Conservation (phyloP, 2,329 filamentous ascomycete species). For the Trichoderma sp. region DNA sequence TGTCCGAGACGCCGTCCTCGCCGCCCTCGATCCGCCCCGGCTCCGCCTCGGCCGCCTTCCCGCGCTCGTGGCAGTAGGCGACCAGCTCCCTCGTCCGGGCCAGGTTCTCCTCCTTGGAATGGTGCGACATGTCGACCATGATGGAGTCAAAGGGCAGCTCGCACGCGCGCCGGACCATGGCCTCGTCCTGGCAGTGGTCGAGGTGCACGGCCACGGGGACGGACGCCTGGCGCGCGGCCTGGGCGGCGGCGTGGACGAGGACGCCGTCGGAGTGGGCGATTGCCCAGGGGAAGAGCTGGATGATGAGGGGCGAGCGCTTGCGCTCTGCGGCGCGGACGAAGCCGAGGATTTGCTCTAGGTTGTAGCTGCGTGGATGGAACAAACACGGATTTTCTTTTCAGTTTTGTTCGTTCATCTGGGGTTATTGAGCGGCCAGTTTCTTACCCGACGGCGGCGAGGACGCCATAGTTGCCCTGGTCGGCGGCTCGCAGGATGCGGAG, state of each 20-base stretch:
- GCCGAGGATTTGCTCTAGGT: constrained; percentile 66
- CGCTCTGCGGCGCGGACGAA: constrained; percentile 68
- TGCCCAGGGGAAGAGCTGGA: constrained; percentile 73
- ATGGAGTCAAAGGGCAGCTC: constrained; percentile 67
- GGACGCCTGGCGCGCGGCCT: constrained; percentile 54
- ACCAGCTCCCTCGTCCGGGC: constrained; percentile 63
- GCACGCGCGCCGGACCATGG: constrained; percentile 59
- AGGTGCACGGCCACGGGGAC: constrained; percentile 66
- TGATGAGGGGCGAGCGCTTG: constrained; percentile 65
- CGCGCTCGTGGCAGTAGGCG: constrained; percentile 61
- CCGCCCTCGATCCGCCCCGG: constrained; percentile 64
- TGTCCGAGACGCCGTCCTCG: constrained; percentile 65
- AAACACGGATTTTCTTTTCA: too few species aligned
- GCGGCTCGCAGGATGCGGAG: constrained; percentile 14
- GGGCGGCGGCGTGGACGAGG: constrained; percentile 57
- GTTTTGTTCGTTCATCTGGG: too few species aligned
- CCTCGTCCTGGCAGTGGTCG: constrained; percentile 65
- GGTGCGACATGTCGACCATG: constrained; percentile 78
- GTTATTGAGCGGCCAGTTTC: not conserved
- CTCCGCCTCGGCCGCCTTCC: constrained; percentile 70
- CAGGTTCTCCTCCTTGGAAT: constrained; percentile 72
- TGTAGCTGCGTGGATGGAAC: constrained; percentile 22
- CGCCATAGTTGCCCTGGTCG: constrained; percentile 19
- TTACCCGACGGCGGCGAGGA: constrained; percentile 25
- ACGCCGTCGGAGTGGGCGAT: constrained; percentile 61